A percentile compares a stretch with the other conserved stretches of the same genome.
phyloP scores from a whole-genome alignment of 2,329 filamentous ascomycete genomes.

The Hypoxylon sp. region DNA sequence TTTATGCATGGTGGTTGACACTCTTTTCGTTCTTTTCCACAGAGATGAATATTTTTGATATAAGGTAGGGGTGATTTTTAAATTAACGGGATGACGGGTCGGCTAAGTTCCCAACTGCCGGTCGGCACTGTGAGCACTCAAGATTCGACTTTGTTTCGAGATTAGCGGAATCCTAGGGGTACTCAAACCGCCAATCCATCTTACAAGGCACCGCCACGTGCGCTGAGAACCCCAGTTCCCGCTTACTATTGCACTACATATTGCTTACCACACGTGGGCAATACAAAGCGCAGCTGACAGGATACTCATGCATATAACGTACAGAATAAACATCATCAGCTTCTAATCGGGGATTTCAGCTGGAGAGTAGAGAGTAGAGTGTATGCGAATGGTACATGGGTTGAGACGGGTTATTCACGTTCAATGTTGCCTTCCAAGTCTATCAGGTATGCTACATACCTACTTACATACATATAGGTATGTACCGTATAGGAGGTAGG shows the following conservation, averaged over 20 bases:
- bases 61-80: not conserved
- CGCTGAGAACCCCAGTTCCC: slow-evolving; percentile 1
- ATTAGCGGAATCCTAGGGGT: not conserved
- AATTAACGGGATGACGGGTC: slow-evolving; percentile 14
- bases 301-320: too few relatives aligned
- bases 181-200: not conserved
- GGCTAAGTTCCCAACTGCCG: slow-evolving; percentile 18
- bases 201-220: slow-evolving; percentile 16
- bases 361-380: too few relatives aligned
- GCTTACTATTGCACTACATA: slow-evolving; percentile 17
- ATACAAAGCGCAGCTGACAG: too few relatives aligned
- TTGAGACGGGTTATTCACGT: too few relatives aligned
- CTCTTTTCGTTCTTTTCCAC: not conserved
- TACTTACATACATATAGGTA: too few relatives aligned
- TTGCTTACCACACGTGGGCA: too few relatives aligned
- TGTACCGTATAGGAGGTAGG: too few relatives aligned
- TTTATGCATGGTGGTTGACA: not conserved
- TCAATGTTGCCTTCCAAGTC: too few relatives aligned
- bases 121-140: not conserved
- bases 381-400: too few relatives aligned
- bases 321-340: too few relatives aligned
- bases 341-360: too few relatives aligned
- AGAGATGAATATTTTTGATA: not conserved
- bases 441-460: too few relatives aligned
- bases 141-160: not conserved